These are phyloP conservation scores for Cytospora paraplurivora DNA, from an alignment of 2,329 filamentous ascomycete species.

Conservation along the genomic window DNA sequence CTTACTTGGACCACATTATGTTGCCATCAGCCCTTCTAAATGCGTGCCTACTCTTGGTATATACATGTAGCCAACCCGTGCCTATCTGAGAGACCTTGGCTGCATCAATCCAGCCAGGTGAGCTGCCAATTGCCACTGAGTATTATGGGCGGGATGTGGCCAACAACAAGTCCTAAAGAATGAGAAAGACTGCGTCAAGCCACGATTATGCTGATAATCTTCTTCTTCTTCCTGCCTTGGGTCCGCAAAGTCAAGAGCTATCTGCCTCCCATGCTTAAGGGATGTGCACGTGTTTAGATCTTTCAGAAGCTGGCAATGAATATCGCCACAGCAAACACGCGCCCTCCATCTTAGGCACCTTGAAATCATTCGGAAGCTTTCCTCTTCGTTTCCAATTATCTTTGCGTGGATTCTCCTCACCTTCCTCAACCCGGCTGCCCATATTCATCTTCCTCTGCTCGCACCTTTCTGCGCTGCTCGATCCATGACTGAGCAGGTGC, in stretches of 20 bases:
- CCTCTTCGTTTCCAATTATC: slow-evolving; percentile 21
- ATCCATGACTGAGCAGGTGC: slow-evolving; percentile 30
- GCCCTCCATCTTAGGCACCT: slow-evolving; percentile 33
- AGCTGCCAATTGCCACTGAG: not conserved
- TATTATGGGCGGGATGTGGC: not conserved
- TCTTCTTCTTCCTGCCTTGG: not conserved
- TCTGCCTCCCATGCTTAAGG: not conserved
- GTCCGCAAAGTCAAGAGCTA: not conserved
- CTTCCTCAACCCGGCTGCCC: not conserved
- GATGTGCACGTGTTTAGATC: not conserved
- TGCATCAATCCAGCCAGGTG: not conserved
- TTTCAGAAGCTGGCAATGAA: slow-evolving; percentile 21
- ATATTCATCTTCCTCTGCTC: slow-evolving; percentile 15
- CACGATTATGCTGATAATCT: not conserved
- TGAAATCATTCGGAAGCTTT: not conserved
- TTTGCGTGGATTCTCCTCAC: not conserved
- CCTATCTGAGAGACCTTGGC: not conserved
- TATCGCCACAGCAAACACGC: slow-evolving; percentile 39
- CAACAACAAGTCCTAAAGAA: not conserved
- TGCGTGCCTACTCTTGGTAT: not conserved
- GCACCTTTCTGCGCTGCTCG: slow-evolving; percentile 3
- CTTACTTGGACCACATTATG: not conserved
- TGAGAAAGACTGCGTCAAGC: not conserved
- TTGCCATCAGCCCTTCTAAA: not conserved
- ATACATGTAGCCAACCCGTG: not conserved